A percentile compares a stretch with the other conserved stretches of the same genome.
phyloP scores from a whole-genome alignment of 2,329 filamentous ascomycete species.

The Hirsutella minnesotensis region DNA sequence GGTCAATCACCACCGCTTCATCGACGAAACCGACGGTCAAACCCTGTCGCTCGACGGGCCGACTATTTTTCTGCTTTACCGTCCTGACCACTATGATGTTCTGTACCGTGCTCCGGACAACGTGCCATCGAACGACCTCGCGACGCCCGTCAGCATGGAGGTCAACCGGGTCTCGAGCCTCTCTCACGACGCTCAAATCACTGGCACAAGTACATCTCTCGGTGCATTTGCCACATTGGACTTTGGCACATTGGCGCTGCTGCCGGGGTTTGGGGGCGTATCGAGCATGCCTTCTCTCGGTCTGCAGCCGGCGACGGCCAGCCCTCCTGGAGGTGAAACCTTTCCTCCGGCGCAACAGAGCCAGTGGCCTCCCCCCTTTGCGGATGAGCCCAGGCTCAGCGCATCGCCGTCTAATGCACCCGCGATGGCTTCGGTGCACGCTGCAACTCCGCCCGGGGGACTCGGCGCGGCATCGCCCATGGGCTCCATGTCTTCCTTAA shows the following conservation, averaged over 20 bases:
- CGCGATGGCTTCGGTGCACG: conserved; percentile 16
- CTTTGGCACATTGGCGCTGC: conserved; percentile 31
- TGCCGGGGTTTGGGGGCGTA: conserved; percentile 29
- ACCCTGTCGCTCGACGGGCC: conserved; percentile 31
- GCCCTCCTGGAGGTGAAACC: conserved; percentile 14
- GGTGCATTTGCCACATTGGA: conserved; percentile 29
- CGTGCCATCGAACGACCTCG: too few relatives aligned
- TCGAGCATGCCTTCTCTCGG: conserved; percentile 21
- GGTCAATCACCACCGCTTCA: conserved; percentile 61
- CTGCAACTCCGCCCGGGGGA: conserved; percentile 17
- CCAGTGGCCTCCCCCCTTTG: conserved; percentile 23
- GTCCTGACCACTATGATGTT: conserved; percentile 84
- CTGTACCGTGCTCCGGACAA: conserved; percentile 52
- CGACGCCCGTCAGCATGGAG: conserved; percentile 24
- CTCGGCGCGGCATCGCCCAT: conserved; percentile 12
- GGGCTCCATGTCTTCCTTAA: conserved; percentile 2
- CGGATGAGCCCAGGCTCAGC: conserved; percentile 12
- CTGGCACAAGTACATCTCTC: conserved; percentile 25
- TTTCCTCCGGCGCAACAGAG: conserved; percentile 23
- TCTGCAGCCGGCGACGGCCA: conserved; percentile 15
- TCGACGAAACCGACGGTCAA: conserved; percentile 36
- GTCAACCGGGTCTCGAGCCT: conserved; percentile 40
- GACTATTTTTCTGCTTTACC: conserved; percentile 50
- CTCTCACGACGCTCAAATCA: conserved; percentile 31
- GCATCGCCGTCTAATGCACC: conserved; percentile 9